phyloP scores from a whole-genome alignment of 768 basidiomycete genomes.

The Leccinum variicolor region DNA sequence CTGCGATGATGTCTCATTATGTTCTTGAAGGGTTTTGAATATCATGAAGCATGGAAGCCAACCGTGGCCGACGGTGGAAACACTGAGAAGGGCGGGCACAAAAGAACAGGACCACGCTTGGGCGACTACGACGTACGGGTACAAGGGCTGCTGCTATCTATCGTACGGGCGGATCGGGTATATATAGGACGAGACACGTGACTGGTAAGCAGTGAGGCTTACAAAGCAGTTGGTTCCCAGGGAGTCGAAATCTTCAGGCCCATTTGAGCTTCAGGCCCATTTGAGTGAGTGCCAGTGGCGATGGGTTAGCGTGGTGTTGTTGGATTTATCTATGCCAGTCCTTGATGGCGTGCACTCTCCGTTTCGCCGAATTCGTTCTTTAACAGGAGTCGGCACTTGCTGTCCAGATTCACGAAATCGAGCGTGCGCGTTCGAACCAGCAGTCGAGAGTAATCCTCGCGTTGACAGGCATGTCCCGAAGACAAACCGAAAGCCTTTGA shows the following conservation, averaged over 20 bases:
- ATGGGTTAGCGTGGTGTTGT: constrained; percentile 64
- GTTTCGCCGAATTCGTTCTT: constrained; percentile 1
- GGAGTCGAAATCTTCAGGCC: constrained; percentile 80
- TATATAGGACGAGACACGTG: no score
- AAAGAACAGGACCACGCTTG: no score
- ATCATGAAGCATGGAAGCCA: no score
- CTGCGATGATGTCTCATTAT: not conserved
- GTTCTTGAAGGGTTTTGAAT: constrained; percentile 59
- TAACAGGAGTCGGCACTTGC: constrained; percentile 78
- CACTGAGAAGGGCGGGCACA: no score
- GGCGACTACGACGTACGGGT: no score
- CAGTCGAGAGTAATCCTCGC: constrained; percentile 69
- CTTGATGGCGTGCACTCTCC: constrained; percentile 61
- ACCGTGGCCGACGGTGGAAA: no score
- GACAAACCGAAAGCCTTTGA: constrained; percentile 90
- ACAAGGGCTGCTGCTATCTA: no score
- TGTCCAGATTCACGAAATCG: constrained; percentile 74
- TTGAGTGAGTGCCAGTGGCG: constrained; percentile 67
- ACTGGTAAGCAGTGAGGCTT: no score
- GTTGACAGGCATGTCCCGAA: constrained; percentile 89
- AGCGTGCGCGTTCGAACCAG: constrained; percentile 38
- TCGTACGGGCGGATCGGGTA: no score
- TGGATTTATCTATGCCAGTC: constrained; percentile 93
- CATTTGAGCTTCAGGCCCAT: no score
- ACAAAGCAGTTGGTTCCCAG: no score